phyloP scores from a whole-genome alignment of 257 asterid genomes.

The Eucommia ulmoides region DNA sequence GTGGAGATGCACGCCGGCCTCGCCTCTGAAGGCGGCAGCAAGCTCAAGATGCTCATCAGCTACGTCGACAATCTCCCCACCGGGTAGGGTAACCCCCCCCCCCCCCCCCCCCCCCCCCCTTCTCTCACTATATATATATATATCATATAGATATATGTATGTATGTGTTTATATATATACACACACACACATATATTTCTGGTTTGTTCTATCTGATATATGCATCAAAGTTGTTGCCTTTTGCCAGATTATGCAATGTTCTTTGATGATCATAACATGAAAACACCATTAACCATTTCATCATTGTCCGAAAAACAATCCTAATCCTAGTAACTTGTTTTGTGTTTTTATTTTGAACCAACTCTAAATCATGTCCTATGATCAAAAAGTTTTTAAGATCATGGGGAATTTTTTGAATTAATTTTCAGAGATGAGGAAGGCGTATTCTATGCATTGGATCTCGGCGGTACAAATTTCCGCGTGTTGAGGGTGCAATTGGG shows the following conservation, averaged over 20 bases:
- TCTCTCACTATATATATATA: not conserved
- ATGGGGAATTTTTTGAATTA: not conserved
- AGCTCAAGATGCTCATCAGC: constrained; percentile 59
- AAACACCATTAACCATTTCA: not conserved
- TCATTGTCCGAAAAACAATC: not conserved
- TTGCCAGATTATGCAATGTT: not conserved
- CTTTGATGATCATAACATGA: not conserved
- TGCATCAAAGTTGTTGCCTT: not conserved
- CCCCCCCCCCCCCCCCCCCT: not conserved
- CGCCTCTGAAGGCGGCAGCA: constrained; percentile 64
- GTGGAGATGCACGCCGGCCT: constrained; percentile 75
- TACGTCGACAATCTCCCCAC: constrained; percentile 55
- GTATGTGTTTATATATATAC: too few relatives aligned
- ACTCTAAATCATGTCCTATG: not conserved
- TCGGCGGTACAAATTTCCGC: constrained; percentile 94
- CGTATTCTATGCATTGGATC: constrained; percentile 84
- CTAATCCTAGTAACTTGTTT: not conserved
- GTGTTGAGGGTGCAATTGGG: constrained; percentile 83
- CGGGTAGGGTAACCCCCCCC: constrained; percentile 26
- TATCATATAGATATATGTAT: not conserved
- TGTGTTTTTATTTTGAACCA: not conserved
- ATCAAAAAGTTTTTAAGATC: not conserved
- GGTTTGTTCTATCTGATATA: not conserved
- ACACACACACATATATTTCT: not conserved
- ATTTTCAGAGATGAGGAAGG: constrained; percentile 68